These are phyloP conservation scores for Vitis labrusca DNA, from an alignment of 164 flowering plant genomes.

Conservation along the genomic window DNA sequence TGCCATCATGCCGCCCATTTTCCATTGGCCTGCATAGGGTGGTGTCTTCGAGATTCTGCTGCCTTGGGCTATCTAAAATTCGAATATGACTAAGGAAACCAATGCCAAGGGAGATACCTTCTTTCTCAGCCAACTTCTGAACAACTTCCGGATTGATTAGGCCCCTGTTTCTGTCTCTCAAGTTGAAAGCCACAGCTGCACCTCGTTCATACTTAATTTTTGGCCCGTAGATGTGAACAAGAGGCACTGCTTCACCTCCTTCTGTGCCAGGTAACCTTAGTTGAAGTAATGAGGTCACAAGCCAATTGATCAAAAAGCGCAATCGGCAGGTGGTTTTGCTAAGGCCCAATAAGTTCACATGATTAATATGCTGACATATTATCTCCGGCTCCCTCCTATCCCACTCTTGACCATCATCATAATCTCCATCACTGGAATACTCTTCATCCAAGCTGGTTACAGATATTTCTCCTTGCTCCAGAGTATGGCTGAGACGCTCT, in stretches of 20 bases:
- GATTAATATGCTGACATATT: constrained; percentile 75
- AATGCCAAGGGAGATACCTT: constrained; percentile 74
- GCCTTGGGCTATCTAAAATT: constrained; percentile 42
- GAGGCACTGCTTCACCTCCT: constrained; percentile 36
- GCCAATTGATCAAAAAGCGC: constrained; percentile 86
- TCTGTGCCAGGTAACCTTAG: constrained; percentile 55
- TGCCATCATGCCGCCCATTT: constrained; percentile 49
- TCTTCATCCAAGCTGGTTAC: constrained; percentile 57
- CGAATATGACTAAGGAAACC: constrained; percentile 79
- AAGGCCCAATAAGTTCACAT: constrained; percentile 78
- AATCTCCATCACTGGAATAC: constrained; percentile 56
- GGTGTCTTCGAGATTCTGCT: constrained; percentile 50
- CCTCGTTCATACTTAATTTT: constrained; percentile 95
- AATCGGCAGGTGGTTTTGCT: constrained; percentile 71
- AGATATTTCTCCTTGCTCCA: constrained; percentile 67
- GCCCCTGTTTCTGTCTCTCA: constrained; percentile 53
- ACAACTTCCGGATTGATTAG: constrained; percentile 71
- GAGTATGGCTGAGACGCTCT: constrained; percentile 40
- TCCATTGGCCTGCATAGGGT: constrained; percentile 54
- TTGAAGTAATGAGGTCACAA: constrained; percentile 83
- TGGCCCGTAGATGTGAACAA: constrained; percentile 87
- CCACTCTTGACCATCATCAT: constrained; percentile 65
- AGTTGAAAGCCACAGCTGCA: constrained; percentile 85
- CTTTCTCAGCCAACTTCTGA: constrained; percentile 74
- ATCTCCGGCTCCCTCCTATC: constrained; percentile 83